These are phyloP conservation scores for Buddleja alternifolia DNA, from an alignment of 257 asterid genomes.

Conservation along the genomic window DNA sequence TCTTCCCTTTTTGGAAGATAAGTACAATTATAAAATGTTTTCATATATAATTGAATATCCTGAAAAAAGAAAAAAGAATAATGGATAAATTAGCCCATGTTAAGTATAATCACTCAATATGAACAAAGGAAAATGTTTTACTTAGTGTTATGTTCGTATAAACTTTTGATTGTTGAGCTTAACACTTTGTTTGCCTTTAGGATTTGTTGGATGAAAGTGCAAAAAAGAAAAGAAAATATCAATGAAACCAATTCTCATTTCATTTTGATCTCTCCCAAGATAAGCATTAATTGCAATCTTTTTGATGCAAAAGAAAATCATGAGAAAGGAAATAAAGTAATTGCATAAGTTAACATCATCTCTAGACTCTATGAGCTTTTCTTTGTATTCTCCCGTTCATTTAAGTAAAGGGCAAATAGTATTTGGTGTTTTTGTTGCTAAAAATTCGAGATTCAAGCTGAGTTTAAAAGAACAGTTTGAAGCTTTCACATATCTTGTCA, in stretches of 20 bases:
- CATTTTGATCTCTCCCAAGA: no score
- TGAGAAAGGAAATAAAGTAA: not conserved
- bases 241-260: no score
- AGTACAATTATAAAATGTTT: not conserved
- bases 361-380: no score
- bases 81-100: not conserved
- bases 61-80: not conserved
- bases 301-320: not conserved
- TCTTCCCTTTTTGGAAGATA: not conserved
- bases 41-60: not conserved
- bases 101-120: no score
- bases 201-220: not conserved
- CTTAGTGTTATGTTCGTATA: not conserved
- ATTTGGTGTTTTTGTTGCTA: not conserved
- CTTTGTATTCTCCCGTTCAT: no score
- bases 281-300: no score
- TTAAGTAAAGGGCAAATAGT: not conserved
- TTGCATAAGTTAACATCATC: no score
- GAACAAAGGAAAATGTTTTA: not conserved
- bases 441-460: not conserved
- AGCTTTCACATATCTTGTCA: not conserved
- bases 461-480: no score
- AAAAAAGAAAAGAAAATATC: no score
- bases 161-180: not conserved
- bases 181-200: not conserved